Base-by-base conservation (phyloP, 2,329 filamentous ascomycete species). In the Teratosphaeria pseudoeucalypti region DNA sequence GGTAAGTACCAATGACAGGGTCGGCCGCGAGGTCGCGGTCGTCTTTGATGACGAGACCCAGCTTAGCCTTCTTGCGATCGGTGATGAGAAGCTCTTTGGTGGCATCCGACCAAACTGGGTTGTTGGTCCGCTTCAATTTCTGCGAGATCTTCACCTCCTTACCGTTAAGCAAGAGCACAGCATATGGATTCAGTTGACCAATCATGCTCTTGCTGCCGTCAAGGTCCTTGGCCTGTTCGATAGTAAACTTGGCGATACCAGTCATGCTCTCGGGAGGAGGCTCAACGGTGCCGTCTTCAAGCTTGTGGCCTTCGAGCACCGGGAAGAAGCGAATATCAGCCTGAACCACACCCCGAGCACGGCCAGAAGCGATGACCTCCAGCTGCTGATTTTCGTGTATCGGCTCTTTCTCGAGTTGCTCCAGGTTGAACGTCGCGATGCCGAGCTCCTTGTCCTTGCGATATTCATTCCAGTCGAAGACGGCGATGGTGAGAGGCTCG, bases 371-470 rank as follows among this genome's bases (percentile, higher is more conserved):
- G 70, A 90, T 83, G 58, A 99, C 84, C 68, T 96, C 92, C 2
- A 99, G 78, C 9, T 87, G 84, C 68, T 95, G 79, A 67, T 95
- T 95, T 71, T 96, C 92, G 64, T 90, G 85, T 56, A 90, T 87
- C 26, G 83, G 77, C 23, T 91, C 77, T 57, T 88, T 82, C 72
- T 96, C 89, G 0, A 99, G 76, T 62, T 87, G 83, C 65, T 97
- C 92, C 34, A 99, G 79, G 6, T 85, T 79, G 72, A 99, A 99
- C 0, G 88, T 91, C 1, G 91, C 90, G 26, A 85, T 82, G 58
- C 92, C 94, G 55, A 99, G 82, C 73, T 96, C 90, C 77, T 96
- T 96, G 76, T 96, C 92, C 77, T 97, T 99, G 65, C 94, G 86
- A 74, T 89, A 89, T 60, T 96, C 94, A 68, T 99, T 99, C 81